Conservation (phyloP, 768 basidiomycete species). For the Naganishia vishniacii region DNA sequence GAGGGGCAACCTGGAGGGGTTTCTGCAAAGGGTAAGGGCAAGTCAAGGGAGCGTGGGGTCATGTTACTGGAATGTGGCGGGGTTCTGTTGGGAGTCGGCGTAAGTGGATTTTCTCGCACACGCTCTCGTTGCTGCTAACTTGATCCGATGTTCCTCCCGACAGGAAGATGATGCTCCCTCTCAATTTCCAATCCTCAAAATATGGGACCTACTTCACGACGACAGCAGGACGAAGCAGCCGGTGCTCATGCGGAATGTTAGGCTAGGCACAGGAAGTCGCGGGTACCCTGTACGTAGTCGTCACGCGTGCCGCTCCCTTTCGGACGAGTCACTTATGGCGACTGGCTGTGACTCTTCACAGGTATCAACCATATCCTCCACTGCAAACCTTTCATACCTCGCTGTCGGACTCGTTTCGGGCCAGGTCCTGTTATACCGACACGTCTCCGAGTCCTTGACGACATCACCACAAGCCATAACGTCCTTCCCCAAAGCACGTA, state of each 20-base stretch:
- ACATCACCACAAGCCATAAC: slow-evolving; percentile 61
- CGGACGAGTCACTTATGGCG: too few relatives aligned
- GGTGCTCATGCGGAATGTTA: slow-evolving; percentile 64
- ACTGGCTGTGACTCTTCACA: slow-evolving; percentile 35
- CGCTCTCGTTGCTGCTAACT: background rate
- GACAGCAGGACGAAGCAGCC: slow-evolving; percentile 65
- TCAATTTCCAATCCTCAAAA: slow-evolving; percentile 55
- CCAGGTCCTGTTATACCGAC: slow-evolving; percentile 81
- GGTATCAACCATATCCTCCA: slow-evolving; percentile 75
- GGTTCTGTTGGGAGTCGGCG: slow-evolving; percentile 81
- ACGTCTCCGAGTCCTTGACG: slow-evolving; percentile 81
- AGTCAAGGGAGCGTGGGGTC: slow-evolving; percentile 36
- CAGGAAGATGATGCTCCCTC: slow-evolving; percentile 43
- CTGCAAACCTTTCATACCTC: slow-evolving; percentile 70
- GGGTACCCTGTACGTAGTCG: slow-evolving; percentile 64
- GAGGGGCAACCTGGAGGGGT: background rate
- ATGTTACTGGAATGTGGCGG: slow-evolving; percentile 71
- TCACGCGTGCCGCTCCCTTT: background rate
- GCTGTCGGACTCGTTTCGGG: slow-evolving; percentile 93
- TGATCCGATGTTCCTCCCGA: background rate
- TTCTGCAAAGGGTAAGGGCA: slow-evolving; percentile 14
- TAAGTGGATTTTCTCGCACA: slow-evolving; percentile 50
- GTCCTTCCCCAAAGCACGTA: slow-evolving; percentile 75
- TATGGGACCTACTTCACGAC: slow-evolving; percentile 75
- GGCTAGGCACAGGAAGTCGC: slow-evolving; percentile 67